Evolutionary conservation across 345 rosid species (phyloP).

Genomic region (Acer negundo): DNA sequence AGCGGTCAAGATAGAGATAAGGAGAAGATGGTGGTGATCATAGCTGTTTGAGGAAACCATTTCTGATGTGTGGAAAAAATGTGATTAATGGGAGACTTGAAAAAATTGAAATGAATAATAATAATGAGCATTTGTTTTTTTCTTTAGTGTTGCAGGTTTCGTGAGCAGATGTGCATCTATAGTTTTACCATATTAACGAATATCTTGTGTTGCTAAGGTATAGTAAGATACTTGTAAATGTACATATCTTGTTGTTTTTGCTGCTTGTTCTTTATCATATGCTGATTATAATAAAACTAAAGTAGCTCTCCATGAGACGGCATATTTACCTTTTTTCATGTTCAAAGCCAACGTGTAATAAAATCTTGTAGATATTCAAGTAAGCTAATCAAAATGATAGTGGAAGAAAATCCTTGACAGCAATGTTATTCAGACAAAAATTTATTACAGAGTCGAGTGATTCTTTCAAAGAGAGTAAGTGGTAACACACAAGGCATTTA

Average conservation of each 20-base stretch:
- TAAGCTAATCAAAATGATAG: too few relatives aligned
- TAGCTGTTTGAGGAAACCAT: slow-evolving; percentile 4
- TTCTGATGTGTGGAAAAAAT: neutral
- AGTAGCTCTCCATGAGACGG: neutral
- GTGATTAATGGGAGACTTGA: neutral
- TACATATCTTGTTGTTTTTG: neutral
- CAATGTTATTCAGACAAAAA: neutral
- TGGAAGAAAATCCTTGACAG: too few relatives aligned
- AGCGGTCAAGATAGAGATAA: neutral
- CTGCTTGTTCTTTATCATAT: neutral
- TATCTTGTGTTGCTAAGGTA: neutral
- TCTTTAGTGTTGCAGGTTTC: neutral
- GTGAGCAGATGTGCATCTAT: neutral
- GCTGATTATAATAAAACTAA: neutral
- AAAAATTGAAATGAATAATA: neutral
- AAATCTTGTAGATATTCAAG: too few relatives aligned
- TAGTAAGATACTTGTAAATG: neutral
- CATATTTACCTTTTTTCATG: neutral
- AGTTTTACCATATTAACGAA: neutral
- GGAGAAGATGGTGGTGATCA: neutral
- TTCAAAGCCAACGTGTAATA: too few relatives aligned
- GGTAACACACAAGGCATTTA: neutral
- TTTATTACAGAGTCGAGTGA: neutral
- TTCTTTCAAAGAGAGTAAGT: slow-evolving; percentile 3
- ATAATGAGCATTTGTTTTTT: neutral